Evolutionary conservation across 202 grass and related monocot species (phyloP).

Genomic region (Panicum hallii): DNA sequence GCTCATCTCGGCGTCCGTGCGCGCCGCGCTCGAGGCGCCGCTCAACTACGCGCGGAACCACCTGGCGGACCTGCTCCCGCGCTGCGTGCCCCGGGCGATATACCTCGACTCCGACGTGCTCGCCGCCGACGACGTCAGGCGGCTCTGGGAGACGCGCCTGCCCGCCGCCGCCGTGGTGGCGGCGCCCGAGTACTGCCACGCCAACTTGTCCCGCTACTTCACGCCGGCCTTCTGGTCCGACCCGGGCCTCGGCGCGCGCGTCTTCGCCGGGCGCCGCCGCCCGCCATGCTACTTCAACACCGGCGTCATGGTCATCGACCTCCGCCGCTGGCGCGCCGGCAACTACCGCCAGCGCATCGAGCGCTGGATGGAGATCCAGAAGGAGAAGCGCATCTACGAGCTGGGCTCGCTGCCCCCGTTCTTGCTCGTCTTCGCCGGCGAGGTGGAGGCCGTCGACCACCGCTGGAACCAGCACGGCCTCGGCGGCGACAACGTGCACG

Average conservation of each 20-base stretch:
- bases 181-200: conserved; percentile 94
- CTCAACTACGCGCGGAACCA: conserved; percentile 94
- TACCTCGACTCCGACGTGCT: conserved; percentile 95
- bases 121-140: conserved; percentile 65
- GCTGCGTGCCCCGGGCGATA: conserved; percentile 75
- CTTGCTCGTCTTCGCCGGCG: conserved; percentile 83
- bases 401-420: conserved; percentile 82
- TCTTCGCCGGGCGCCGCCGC: conserved; percentile 56
- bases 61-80: conserved; percentile 80
- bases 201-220: conserved; percentile 95
- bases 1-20: conserved; percentile 85
- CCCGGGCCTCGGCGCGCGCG: conserved; percentile 48
- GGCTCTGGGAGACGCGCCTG: conserved; percentile 80
- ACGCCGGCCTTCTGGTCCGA: conserved; percentile 86
- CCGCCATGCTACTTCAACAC: conserved; percentile 93
- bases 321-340: conserved; percentile 74
- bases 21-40: conserved; percentile 71
- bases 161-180: conserved; percentile 73
- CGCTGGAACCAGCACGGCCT: conserved; percentile 93
- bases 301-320: conserved; percentile 86
- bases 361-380: conserved; percentile 82
- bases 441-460: conserved; percentile 81
- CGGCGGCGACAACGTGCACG: conserved; percentile 87
- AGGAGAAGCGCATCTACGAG: conserved; percentile 85
- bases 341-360: conserved; percentile 71